These are phyloP conservation scores for Benincasa hispida DNA, from an alignment of 306 rosid species.

Conservation along the genomic window DNA sequence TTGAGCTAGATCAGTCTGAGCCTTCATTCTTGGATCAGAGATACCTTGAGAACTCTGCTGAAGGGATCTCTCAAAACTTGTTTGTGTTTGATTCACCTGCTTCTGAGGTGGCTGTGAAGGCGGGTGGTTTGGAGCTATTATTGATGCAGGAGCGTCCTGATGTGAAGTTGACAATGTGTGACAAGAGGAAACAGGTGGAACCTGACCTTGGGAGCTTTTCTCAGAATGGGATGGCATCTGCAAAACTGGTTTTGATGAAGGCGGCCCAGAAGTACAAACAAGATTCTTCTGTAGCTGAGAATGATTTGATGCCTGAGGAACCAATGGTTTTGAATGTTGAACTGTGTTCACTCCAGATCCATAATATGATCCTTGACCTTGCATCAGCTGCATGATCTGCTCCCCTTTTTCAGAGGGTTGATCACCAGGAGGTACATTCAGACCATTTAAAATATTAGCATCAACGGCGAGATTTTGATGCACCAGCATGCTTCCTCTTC, in stretches of 20 bases:
- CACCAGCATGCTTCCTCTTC: conserved; percentile 54
- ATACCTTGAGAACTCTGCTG: conserved; percentile 50
- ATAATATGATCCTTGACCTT: conserved; percentile 60
- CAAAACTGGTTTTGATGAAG: conserved; percentile 54
- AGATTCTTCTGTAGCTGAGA: conserved; percentile 63
- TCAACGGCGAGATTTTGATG: conserved; percentile 61
- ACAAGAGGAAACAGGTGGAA: conserved; percentile 38
- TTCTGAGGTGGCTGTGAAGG: conserved; percentile 42
- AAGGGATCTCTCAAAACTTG: conserved; percentile 47
- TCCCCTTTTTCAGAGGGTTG: conserved; percentile 89
- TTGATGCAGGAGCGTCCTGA: conserved; percentile 27
- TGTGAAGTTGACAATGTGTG: conserved; percentile 41
- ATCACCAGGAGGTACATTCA: conserved; percentile 57
- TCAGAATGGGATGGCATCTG: conserved; percentile 56
- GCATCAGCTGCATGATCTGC: conserved; percentile 55
- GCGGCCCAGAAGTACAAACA: conserved; percentile 35
- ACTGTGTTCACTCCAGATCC: conserved; percentile 54
- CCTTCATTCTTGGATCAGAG: conserved; percentile 38
- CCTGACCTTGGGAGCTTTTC: conserved; percentile 40
- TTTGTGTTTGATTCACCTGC: conserved; percentile 54
- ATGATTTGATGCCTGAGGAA: conserved; percentile 51
- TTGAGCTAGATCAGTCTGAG: conserved; percentile 48
- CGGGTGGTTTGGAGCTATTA: conserved; percentile 40
- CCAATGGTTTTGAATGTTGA: conserved; percentile 54
- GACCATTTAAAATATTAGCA: conserved; percentile 67